Percentiles rank a stretch among this genome's conserved stretches.
These are phyloP conservation scores for Ceratobasidium theobromae DNA, from an alignment of 1,284 basidiomycete species.

Conservation along the genomic window DNA sequence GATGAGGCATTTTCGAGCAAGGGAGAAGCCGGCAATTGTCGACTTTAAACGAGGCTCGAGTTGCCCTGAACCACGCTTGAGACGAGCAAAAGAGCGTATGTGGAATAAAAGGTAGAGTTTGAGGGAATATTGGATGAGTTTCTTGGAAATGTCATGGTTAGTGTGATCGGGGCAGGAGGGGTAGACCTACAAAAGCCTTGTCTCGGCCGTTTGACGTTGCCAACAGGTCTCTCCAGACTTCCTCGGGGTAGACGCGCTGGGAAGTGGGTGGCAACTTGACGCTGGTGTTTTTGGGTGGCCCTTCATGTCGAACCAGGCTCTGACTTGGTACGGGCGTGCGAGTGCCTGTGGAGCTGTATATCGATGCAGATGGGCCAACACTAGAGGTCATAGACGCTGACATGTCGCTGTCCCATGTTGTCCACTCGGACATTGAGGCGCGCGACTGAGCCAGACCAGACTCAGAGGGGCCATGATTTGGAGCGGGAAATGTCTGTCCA, in stretches of 20 bases:
- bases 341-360: conserved; percentile 1
- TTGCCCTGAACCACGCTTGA: conserved; percentile 54
- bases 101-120: conserved; percentile 70
- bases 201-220: conserved; percentile 73
- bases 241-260: conserved; percentile 46
- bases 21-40: conserved; percentile 64
- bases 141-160: conserved; percentile 48
- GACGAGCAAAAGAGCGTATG: conserved; percentile 46
- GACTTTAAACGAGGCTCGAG: conserved; percentile 60
- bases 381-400: conserved; percentile 12
- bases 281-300: not conserved
- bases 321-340: conserved; percentile 5
- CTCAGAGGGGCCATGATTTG: not conserved
- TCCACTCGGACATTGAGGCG: conserved; percentile 20
- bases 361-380: conserved; percentile 6
- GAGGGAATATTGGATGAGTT: conserved; percentile 79
- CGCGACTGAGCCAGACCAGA: conserved; percentile 10
- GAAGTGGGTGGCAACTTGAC: not conserved
- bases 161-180: conserved; percentile 10
- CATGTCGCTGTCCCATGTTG: conserved; percentile 19
- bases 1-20: conserved; percentile 72
- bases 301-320: conserved; percentile 5
- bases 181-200: conserved; percentile 69
- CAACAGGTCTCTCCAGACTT: conserved; percentile 75
- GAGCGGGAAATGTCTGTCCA: conserved; percentile 7